Evolutionary conservation across 306 rosid genomes (phyloP), one percentile per base, ranked within the genome.

Genomic region (Castanea sativa): DNA sequence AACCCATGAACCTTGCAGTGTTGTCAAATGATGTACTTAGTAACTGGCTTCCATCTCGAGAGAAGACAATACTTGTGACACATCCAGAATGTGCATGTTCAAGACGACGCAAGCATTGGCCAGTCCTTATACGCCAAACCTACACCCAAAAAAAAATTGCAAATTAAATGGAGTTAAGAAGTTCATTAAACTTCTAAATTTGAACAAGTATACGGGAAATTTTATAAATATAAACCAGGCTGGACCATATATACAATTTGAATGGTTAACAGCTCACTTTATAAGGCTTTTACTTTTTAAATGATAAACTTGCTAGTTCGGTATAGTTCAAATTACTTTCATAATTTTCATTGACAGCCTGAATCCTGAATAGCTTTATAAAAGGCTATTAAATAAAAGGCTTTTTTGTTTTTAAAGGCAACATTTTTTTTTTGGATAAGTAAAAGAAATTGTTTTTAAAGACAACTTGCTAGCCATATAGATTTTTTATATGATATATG

Each of bases 71-170:
- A 79, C 99, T 93, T 57, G 99, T 93, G 80, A 96, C 99, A 78
- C 98, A 98, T 79, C 87, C 93, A 79, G 94, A 89, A 89, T 96
- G 99, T 45, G 99, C 99, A 61, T 90, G 93, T 79, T 96, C 99
- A 87, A 96, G 96, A 80, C 99, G 98, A 58, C 99, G 92, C 92
- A 96, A 87, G 88, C 99, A 96, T 88, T 96, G 99, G 74, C 98
- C 99, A 63, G 96, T 93, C 88, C 99, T 91, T 59, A 93, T 88
- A 77, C 99, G 98, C 98, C 98, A 96, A 41, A 96, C 94, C 99
- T 95, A 79, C 45, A 41, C 12, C 45, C 45, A 41, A 8, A 69
- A 80, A 59, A 68, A 84, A 9, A 18, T 20, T 59, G 1, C 18
- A 52, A 71, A 51, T 75, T 59, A 73, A 78, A 6, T 29, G 27